These are phyloP conservation scores for Heritiera littoralis DNA, from an alignment of 345 rosid species.

Conservation along the genomic window DNA sequence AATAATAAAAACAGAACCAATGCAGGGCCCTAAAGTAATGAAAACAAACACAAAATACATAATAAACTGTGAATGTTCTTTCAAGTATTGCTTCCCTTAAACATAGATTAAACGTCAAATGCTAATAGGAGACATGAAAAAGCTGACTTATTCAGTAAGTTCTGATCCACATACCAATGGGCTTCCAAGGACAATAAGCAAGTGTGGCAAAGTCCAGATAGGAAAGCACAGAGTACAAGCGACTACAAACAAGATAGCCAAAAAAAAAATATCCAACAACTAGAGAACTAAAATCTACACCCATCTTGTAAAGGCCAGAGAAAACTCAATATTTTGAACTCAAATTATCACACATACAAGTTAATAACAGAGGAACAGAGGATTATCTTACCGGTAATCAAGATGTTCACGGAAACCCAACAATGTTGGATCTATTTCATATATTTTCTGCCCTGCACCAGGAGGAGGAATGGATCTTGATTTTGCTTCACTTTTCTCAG, in stretches of 20 bases:
- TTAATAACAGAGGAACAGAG: constrained; percentile 13
- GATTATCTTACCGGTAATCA: constrained; percentile 66
- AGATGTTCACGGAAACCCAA: constrained; percentile 60
- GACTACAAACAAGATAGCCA: not conserved
- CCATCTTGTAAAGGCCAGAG: not conserved
- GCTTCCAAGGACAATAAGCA: not conserved
- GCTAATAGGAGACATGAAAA: not conserved
- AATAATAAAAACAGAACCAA: not conserved
- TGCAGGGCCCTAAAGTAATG: not conserved
- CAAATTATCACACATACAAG: not conserved
- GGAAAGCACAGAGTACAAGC: not conserved
- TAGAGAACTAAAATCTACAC: not conserved
- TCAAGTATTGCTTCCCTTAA: not conserved
- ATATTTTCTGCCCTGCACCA: constrained; percentile 73
- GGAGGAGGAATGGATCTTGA: constrained; percentile 61
- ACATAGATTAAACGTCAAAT: not conserved
- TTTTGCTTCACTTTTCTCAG: constrained; percentile 40
- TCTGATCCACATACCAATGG: not conserved
- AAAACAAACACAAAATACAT: not conserved
- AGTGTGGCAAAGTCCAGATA: not conserved
- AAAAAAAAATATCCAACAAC: not conserved
- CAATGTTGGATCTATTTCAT: constrained; percentile 79
- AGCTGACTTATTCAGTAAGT: not conserved
- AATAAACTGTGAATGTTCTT: not conserved
- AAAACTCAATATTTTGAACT: not conserved